Base-by-base conservation (phyloP, 306 rosid genomes). In the Gillenia trifoliata region DNA sequence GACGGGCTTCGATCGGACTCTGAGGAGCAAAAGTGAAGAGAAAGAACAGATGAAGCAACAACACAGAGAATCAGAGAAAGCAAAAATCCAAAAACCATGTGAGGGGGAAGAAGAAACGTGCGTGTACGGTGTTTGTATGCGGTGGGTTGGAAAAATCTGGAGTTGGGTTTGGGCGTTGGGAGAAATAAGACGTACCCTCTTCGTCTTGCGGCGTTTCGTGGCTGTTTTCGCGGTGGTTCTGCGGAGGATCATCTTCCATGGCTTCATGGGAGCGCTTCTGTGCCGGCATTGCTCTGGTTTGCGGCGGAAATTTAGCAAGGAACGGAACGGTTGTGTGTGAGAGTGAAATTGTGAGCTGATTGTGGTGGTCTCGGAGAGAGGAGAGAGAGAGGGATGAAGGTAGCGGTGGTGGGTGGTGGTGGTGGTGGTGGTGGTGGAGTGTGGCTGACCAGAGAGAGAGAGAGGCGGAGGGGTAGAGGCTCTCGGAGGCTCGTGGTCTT, bases 1-100 rank as follows among this genome's bases (percentile, higher is more conserved):
- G 88, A 86, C 68, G 69, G 47, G 76, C 87, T 86, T 68, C 82
- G 85, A 93, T 89, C 95, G 71, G 86, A 86, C 72, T 87, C 97
- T 90, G 89, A 10, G 19, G 28, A 45, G 73, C 63, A 75, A 70
- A 78, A 40, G 38, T 52, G 77, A 19, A 29, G 40, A 82, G 62
- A 67, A 71, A 62, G 75, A 38, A 38, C 31, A 33, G 75, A 80
- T 25, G 45, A 86, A 71, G 55, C 63, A 67, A 45, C 74, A 54
- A 50, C 65, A 72, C 57, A 26, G 23, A 47, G 26, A 65, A 85
- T 61, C 84, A 80, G 69, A 65, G 66, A 13, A 73, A n/a, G 43
- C 52, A 17, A 30, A 78, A 74, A 74, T 49, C 72, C 59, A 70
- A 8, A 45, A 84, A n/a, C 72, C 66, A 66, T 74, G 64, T 40